A percentile compares a stretch with the other conserved stretches of the same genome.
phyloP scores from a whole-genome alignment of 78 protist species.

The Mastigamoeba balamuthi region DNA sequence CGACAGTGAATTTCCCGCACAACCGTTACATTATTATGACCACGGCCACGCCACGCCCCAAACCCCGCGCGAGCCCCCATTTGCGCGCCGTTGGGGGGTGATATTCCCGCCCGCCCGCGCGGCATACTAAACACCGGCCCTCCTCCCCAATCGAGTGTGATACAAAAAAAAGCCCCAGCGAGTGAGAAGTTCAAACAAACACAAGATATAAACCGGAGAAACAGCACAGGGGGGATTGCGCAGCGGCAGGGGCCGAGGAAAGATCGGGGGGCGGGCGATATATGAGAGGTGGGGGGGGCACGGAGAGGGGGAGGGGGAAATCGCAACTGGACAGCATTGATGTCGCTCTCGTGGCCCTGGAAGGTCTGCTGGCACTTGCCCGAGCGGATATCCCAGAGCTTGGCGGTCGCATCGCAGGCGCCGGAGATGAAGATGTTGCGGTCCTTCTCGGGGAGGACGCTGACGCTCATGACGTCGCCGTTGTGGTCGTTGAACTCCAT shows the following conservation, averaged over 20 bases:
- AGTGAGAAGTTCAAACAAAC: too few relatives aligned
- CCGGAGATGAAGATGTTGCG: conserved; percentile 78
- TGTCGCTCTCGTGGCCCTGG: conserved; percentile 88
- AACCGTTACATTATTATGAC: too few relatives aligned
- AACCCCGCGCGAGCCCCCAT: too few relatives aligned
- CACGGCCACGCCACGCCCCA: too few relatives aligned
- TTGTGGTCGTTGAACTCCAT: conserved; percentile 72
- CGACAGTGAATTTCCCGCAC: too few relatives aligned
- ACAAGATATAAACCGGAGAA: not conserved
- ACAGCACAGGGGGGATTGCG: not conserved
- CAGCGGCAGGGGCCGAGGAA: not conserved
- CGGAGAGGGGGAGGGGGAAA: not conserved
- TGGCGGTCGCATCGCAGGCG: conserved; percentile 78
- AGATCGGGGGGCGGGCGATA: not conserved
- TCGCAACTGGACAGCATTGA: conserved; percentile 75
- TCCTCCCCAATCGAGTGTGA: too few relatives aligned
- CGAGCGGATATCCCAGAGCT: conserved; percentile 82
- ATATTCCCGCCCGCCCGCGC: too few relatives aligned
- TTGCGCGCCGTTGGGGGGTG: too few relatives aligned
- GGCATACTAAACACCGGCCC: too few relatives aligned
- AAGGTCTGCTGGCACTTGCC: conserved; percentile 81
- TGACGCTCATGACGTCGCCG: conserved; percentile 87
- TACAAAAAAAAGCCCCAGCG: too few relatives aligned
- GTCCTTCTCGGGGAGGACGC: conserved; percentile 40
- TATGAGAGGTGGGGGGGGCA: not conserved